Conservation (phyloP, 805 yeast species). For the Starmerella bombi region DNA sequence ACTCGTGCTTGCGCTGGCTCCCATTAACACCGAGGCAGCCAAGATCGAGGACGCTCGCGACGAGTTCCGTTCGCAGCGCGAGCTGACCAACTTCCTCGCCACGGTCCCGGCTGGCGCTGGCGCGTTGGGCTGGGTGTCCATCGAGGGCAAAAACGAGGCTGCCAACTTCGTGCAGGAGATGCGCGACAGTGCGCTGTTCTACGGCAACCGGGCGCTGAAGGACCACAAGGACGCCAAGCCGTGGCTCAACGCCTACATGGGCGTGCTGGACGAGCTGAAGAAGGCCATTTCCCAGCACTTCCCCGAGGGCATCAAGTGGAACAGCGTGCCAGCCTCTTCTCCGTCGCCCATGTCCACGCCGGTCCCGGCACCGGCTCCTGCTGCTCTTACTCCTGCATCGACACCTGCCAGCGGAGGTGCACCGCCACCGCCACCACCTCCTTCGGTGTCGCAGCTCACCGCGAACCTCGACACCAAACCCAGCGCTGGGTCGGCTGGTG, state of each 20-base stretch:
- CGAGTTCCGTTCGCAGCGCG: conserved; percentile 47
- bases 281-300: conserved; percentile 64
- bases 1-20: conserved; percentile 46
- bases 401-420: conserved; percentile 29
- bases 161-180: conserved; percentile 58
- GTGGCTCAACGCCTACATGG: conserved; percentile 64
- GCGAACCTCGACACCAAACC: conserved; percentile 22
- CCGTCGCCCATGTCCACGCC: conserved; percentile 21
- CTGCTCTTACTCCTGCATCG: conserved; percentile 30
- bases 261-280: conserved; percentile 56
- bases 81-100: conserved; percentile 56
- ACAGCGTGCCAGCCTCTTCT: conserved; percentile 31
- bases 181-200: conserved; percentile 84
- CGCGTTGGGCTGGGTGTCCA: conserved; percentile 80
- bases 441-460: conserved; percentile 57
- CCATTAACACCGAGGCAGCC: conserved; percentile 51
- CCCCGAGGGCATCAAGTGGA: conserved; percentile 78
- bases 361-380: conserved; percentile 22
- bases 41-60: conserved; percentile 57
- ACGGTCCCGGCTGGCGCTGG: conserved; percentile 83
- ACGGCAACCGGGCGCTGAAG: conserved; percentile 82
- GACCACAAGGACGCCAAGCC: conserved; percentile 69
- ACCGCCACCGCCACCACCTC: conserved; percentile 86
- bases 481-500: conserved; percentile 20
- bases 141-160: conserved; percentile 42